phyloP scores from a whole-genome alignment of 192 early-diverging fungal species.

The Umbelopsis isabellina region DNA sequence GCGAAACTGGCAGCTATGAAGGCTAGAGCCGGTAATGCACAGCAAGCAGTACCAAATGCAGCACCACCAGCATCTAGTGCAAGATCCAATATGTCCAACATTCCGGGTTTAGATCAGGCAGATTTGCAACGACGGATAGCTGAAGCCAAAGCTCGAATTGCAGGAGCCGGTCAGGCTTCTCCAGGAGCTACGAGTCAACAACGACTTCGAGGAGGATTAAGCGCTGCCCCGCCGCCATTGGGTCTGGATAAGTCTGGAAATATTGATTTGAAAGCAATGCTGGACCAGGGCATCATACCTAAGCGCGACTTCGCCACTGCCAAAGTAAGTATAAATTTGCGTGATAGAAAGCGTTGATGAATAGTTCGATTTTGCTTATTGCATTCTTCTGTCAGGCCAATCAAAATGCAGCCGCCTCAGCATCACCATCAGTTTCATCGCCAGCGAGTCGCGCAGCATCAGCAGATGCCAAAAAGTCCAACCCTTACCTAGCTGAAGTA shows the following conservation, averaged over 20 bases:
- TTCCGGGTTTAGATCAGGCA: constrained; percentile 15
- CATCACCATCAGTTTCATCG: constrained; percentile 41
- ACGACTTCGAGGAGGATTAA: constrained; percentile 40
- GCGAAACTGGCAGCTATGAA: constrained; percentile 59
- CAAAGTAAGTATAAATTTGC: constrained; percentile 32
- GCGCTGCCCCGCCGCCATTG: constrained; percentile 41
- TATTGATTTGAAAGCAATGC: constrained; percentile 49
- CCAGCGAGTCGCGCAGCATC: constrained; percentile 46
- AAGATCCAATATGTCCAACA: constrained; percentile 40
- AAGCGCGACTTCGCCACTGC: constrained; percentile 53
- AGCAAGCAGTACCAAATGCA: constrained; percentile 13
- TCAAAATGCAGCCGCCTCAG: constrained; percentile 49
- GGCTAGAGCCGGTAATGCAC: constrained; percentile 24
- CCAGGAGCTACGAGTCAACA: constrained; percentile 25
- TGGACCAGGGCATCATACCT: constrained; percentile 50
- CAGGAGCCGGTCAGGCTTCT: background rate
- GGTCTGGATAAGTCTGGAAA: constrained; percentile 54
- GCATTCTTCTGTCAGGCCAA: constrained; percentile 53
- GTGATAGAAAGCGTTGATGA: constrained; percentile 39
- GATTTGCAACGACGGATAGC: constrained; percentile 56
- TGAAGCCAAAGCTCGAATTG: constrained; percentile 43
- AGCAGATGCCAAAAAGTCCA: constrained; percentile 85
- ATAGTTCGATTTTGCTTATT: constrained; percentile 52
- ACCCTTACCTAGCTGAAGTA: constrained; percentile 62
- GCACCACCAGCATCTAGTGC: constrained; percentile 25